Percentiles rank a stretch among this genome's conserved stretches.
Evolutionary conservation across 805 yeast genomes (phyloP).

Genomic region (Candida taoyuanica): DNA sequence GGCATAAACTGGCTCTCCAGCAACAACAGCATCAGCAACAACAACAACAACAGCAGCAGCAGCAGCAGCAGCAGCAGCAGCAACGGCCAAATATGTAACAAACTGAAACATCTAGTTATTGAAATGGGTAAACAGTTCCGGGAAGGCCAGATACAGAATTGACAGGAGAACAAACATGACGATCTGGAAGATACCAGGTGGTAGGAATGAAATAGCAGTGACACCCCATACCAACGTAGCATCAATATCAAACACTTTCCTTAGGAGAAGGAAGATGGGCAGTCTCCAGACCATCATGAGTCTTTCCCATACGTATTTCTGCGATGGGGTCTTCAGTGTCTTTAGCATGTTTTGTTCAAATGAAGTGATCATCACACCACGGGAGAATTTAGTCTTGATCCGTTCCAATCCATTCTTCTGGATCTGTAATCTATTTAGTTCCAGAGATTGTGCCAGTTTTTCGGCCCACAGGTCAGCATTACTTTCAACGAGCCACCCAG

Average conservation of each 20-base stretch:
- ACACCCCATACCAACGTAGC: conserved; percentile 14
- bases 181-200: conserved; percentile 18
- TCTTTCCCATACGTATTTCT: conserved; percentile 30
- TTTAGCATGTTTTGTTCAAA: conserved; percentile 34
- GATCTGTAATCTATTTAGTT: conserved; percentile 19
- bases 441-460: conserved; percentile 38
- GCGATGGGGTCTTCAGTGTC: conserved; percentile 24
- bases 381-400: conserved; percentile 31
- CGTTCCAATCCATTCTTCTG: conserved; percentile 29
- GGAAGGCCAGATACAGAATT: conserved; percentile 10
- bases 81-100: conserved; percentile 1
- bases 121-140: conserved; percentile 13
- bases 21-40: conserved; percentile 28
- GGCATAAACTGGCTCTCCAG: conserved; percentile 14
- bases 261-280: conserved; percentile 14
- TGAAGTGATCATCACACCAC: conserved; percentile 34
- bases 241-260: conserved; percentile 7
- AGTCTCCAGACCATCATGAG: conserved; percentile 23
- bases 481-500: conserved; percentile 59
- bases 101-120: not conserved
- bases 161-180: conserved; percentile 6
- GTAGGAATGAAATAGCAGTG: conserved; percentile 16
- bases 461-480: conserved; percentile 51
- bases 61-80: conserved; percentile 21
- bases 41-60: conserved; percentile 26